Conservation (phyloP, 129 eudicot genomes). For the Flaveria bidentis region DNA sequence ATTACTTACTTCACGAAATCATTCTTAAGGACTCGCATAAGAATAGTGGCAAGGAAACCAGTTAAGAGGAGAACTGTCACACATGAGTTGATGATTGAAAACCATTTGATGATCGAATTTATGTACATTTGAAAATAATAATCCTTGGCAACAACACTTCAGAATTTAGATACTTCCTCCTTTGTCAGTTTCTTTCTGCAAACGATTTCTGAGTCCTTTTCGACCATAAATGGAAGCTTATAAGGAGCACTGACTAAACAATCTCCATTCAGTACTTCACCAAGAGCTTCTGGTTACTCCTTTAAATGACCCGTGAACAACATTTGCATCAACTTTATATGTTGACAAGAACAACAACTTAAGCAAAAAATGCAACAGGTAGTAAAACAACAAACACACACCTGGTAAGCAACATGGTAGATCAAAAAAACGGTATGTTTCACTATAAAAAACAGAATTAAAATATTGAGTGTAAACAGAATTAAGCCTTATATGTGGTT, state of each 20-base stretch:
- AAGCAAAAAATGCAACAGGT: slow-evolving; percentile 1
- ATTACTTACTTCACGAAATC: slow-evolving; percentile 71
- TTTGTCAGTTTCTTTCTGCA: slow-evolving; percentile 62
- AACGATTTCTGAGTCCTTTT: slow-evolving; percentile 63
- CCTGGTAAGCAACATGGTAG: slow-evolving; percentile 57
- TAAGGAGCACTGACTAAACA: slow-evolving; percentile 82
- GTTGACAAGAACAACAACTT: too few relatives aligned
- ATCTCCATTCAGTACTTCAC: slow-evolving; percentile 79
- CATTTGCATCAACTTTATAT: not conserved
- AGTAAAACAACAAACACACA: slow-evolving; percentile 15
- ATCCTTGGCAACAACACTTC: slow-evolving; percentile 74
- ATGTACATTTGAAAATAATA: slow-evolving; percentile 87
- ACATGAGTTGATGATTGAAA: slow-evolving; percentile 76
- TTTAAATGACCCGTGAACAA: slow-evolving; percentile 49
- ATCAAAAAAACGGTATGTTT: slow-evolving; percentile 63
- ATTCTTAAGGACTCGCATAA: slow-evolving; percentile 76
- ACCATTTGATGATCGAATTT: too few relatives aligned
- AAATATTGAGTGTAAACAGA: not conserved
- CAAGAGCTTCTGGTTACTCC: slow-evolving; percentile 78
- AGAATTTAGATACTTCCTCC: slow-evolving; percentile 58
- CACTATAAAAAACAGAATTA: slow-evolving; percentile 33
- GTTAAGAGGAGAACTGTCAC: slow-evolving; percentile 80
- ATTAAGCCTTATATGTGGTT: too few relatives aligned
- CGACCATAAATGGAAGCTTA: slow-evolving; percentile 58
- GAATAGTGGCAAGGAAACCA: slow-evolving; percentile 74